Percentiles rank a stretch among this genome's conserved stretches.
Conservation (phyloP, 2,329 filamentous ascomycete species). For the Alternaria sp. region DNA sequence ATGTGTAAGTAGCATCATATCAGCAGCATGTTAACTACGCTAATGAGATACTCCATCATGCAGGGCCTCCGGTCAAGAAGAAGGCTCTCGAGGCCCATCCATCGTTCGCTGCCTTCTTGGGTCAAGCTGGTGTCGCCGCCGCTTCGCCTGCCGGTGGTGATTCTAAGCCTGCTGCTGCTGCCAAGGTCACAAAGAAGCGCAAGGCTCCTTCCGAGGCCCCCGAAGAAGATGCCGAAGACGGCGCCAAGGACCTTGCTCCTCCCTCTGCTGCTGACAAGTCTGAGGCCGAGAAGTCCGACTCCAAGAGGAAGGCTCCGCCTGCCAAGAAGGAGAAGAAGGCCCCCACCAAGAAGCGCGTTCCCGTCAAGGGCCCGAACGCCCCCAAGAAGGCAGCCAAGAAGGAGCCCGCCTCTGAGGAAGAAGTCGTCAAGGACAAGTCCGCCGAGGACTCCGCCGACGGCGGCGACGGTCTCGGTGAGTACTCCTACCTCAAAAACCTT, state of each 20-base stretch:
- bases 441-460: slow-evolving; percentile 18
- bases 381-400: slow-evolving; percentile 32
- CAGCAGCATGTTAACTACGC: not conserved
- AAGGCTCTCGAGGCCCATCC: slow-evolving; percentile 33
- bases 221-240: not conserved
- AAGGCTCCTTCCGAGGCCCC: slow-evolving; percentile 22
- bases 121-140: slow-evolving; percentile 1
- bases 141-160: slow-evolving; percentile 6
- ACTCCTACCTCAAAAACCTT: slow-evolving; percentile 7
- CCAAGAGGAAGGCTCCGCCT: slow-evolving; percentile 18
- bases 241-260: slow-evolving; percentile 29
- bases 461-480: slow-evolving; percentile 28
- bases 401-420: slow-evolving; percentile 11
- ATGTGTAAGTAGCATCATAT: slow-evolving; percentile 20
- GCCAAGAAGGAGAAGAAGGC: slow-evolving; percentile 24
- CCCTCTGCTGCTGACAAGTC: slow-evolving; percentile 19
- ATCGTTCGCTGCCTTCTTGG: slow-evolving; percentile 34
- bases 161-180: slow-evolving; percentile 7
- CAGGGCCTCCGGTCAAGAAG: slow-evolving; percentile 37
- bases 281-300: slow-evolving; percentile 7
- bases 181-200: slow-evolving; percentile 26
- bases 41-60: not conserved
- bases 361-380: slow-evolving; percentile 3
- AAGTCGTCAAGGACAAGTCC: not conserved
- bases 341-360: not conserved